Evolutionary conservation across 1,284 basidiomycete species (phyloP).

Genomic region (Vanrija pseudolonga): DNA sequence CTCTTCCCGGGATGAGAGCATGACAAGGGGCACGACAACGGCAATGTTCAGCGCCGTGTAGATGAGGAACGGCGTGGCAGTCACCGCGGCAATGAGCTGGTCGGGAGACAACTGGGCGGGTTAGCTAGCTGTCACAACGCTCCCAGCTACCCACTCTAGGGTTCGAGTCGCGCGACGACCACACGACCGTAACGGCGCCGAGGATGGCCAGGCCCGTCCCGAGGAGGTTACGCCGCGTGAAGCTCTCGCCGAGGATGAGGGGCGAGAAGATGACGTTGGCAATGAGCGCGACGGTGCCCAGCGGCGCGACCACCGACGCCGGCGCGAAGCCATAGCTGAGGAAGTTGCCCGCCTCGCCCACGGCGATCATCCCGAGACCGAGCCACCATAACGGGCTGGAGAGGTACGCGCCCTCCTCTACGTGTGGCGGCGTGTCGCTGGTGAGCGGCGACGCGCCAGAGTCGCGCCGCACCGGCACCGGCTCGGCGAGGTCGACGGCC

Average conservation of each 20-base stretch:
- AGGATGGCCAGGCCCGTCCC: conserved; percentile 78
- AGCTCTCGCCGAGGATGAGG: conserved; percentile 59
- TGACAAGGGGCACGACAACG: conserved; percentile 58
- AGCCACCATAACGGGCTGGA: conserved; percentile 87
- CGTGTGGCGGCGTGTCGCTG: conserved; percentile 1
- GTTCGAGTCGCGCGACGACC: conserved; percentile 66
- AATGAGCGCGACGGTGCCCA: conserved; percentile 85
- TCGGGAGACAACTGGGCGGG: conserved; percentile 56
- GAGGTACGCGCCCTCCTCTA: conserved; percentile 60
- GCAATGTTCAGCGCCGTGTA: conserved; percentile 65
- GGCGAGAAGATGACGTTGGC: conserved; percentile 95
- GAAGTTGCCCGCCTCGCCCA: conserved; percentile 91
- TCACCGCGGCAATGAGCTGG: conserved; percentile 66
- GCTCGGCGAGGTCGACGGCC: background rate
- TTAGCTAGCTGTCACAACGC: background rate
- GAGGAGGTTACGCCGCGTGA: conserved; percentile 67
- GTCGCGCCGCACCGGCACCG: background rate
- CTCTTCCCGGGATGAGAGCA: conserved; percentile 59
- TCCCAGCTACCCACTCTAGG: conserved; percentile 53
- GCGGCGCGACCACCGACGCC: conserved; percentile 88
- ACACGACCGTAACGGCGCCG: conserved; percentile 89
- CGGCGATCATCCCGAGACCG: conserved; percentile 81
- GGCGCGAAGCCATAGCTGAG: conserved; percentile 84
- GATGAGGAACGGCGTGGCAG: conserved; percentile 65
- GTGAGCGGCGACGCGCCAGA: background rate